Base-by-base conservation (phyloP, 169 alveolate genomes). In the Eimeria sp. region DNA sequence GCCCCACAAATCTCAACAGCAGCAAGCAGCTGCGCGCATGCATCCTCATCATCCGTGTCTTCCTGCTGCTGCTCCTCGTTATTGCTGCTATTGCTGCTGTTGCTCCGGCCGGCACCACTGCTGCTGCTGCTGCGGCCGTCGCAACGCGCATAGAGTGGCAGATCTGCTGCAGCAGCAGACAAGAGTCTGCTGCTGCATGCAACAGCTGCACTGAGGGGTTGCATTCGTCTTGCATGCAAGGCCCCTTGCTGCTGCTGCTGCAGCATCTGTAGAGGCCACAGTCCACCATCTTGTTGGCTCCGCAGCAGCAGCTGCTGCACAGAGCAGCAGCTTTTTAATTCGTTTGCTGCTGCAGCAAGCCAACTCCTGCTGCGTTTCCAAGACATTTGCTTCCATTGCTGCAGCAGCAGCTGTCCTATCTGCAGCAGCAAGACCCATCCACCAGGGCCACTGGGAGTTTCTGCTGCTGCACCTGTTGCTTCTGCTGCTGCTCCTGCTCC, bases 1-100 rank as follows among this genome's bases (percentile, higher is more conserved):
- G 96, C 96, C 86, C 96, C 96, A 70, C 96, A 92, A 0, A 92
- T 75, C 45, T 92, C 96, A 14, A 82, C 89, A 6, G 96, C 96
- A n/a, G 96, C 96, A 54, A 92, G 92, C 47, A 65, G 70, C 73
- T 90, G 90, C 27, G 89, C 75, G 88, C 70, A 92, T 30, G 92
- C 92, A 51, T 75, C 92, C 61, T 73, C 78, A 43, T 92, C 96
- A 51, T 92, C 96, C 4, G 67, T 72, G 72, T 92, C 96, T 65
- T 82, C 96, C 70, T 78, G 92, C 78, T 73, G 96, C 65, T 43
- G 49, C 2, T 51, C 91, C 30, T 27, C 51, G 20, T 43, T 43
- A 72, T 83, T 73, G 82, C 83, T n/a, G 80, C 90, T 67, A 80
- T 70, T 75, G 90, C 84, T 57, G 95, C 95, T 61, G 89, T 78